Base-by-base conservation (phyloP, 2,329 filamentous ascomycete genomes). In the Sporothrix globosa region DNA sequence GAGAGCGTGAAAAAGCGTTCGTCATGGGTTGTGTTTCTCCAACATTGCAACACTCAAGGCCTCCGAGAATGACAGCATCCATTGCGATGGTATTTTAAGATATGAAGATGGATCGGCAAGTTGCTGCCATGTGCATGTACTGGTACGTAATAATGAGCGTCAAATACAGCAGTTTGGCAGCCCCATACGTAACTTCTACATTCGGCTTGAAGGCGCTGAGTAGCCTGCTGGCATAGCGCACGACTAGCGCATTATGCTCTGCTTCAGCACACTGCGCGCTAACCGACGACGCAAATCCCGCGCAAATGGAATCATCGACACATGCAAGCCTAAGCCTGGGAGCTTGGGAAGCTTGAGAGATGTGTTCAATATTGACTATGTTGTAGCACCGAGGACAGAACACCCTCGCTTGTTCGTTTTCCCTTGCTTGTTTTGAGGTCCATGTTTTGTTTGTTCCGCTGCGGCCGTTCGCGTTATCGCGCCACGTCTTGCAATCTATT, bases 401-500 rank as follows among this genome's bases (percentile, higher is more conserved):
- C 13, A 3, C 39, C 58, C 39, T 63, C 58, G 39, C 11, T 61
- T 34, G 5, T 39, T 27, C 46, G 58, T 46, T 44, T 63, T 46
- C 11, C 39, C n/a, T 52, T 21, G 14, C 27, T 34, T 50, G 53
- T 46, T 41, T 27, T 46, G 30, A 5, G 21, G 30, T 19, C 54
- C 14, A 21, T 63, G 46, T 30, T 69, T 63, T 46, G 48, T 54
- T 65, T 53, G 24, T 30, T 27, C 67, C 67, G 67, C 27, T 41
- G 27, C 54, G 41, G 54, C 56, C 67, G 56, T 46, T 54, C 67
- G 54, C 67, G 67, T 61, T 69, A 52, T 61, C 54, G 67, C 44
- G 67, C 24, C 30, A 21, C 61, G 67, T 50, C 67, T 61, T 44
- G 67, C 34, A 61, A 69, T 69, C 67, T 52, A 69, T 53, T 63